Evolutionary conservation across 768 basidiomycete species (phyloP), one percentile per base, ranked within the genome.

Genomic region (Pisolithus marmoratus): DNA sequence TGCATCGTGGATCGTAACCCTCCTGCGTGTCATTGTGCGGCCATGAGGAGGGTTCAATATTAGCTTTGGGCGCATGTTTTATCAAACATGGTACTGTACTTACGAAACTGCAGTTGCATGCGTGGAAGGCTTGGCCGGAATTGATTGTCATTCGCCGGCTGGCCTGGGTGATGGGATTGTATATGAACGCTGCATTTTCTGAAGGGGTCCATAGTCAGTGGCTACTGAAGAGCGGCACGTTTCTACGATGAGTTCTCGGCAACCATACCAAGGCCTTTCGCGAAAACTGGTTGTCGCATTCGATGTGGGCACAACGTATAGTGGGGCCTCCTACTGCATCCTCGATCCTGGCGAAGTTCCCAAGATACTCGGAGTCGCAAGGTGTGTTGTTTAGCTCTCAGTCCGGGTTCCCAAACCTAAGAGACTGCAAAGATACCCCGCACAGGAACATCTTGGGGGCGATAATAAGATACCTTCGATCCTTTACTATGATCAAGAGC

Each of bases 401-500:
- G 17, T 9, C 44, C 20, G 17, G 8, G 44, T 11, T 2, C 20
- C 9, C 15, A 15, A 8, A 20, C 38, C 20, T 11, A 29, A 11
- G 15, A 46, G 6, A 45, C 47, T 23, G 22, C 41, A 12, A 34
- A 79, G 78, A 51, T 78, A 72, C 51, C 79, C 76, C 5, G 72
- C 70, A 1, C 76, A 76, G 52, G 72, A 75, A n/a, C 63, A 70
- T 4, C 63, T 71, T n/a, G 73, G 72, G 3, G 72, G 74, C 5
- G 72, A 77, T 48, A 72, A 68, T 22, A 80, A 78, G 52, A 75
- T 80, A 38, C 78, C 76, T 0, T 74, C 76, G 0, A 63, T 77
- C 29, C 51, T 80, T 14, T 75, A 74, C 52, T 80, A 80, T 53
- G 77, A 78, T 51, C 48, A 55, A 8, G 53, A 65, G n/a, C 77